Conservation (phyloP, 129 eudicot species). For the Rutidosis leptorrhynchoides region DNA sequence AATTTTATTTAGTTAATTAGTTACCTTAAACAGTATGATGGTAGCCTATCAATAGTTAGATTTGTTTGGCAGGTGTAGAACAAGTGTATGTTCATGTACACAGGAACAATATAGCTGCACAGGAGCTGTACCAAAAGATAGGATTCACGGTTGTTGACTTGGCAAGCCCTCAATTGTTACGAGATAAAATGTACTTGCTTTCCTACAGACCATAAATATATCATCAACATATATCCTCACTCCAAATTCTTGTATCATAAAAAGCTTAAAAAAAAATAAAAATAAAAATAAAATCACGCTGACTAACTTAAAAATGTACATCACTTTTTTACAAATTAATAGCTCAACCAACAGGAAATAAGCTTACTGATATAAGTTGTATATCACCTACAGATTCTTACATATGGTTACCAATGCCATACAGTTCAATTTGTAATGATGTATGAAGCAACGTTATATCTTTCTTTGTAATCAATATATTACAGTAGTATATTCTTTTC, state of each 20-base stretch:
- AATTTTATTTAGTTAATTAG: too few relatives aligned
- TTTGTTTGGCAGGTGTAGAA: slow-evolving; percentile 51
- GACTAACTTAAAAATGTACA: slow-evolving; percentile 21
- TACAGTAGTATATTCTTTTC: too few relatives aligned
- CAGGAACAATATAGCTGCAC: slow-evolving; percentile 61
- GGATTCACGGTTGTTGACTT: slow-evolving; percentile 64
- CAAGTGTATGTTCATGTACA: slow-evolving; percentile 76
- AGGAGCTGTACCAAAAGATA: slow-evolving; percentile 52
- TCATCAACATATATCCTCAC: not conserved
- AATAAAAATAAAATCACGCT: too few relatives aligned
- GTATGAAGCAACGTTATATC: not conserved
- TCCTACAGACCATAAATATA: slow-evolving; percentile 32
- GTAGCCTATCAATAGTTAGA: not conserved
- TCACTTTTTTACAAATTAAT: slow-evolving; percentile 15
- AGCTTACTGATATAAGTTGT: slow-evolving; percentile 9
- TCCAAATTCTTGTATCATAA: slow-evolving; percentile 14
- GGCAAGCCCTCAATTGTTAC: slow-evolving; percentile 41
- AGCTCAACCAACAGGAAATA: not conserved
- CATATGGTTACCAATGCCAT: not conserved
- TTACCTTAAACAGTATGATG: not conserved
- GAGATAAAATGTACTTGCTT: slow-evolving; percentile 53
- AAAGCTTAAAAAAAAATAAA: too few relatives aligned
- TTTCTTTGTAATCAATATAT: not conserved
- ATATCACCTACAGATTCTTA: slow-evolving; percentile 4
- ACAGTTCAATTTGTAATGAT: not conserved